A percentile compares a stretch with the other conserved stretches of the same genome.
Conservation (phyloP, 1,284 basidiomycete genomes). For the Pholiota adiposa region DNA sequence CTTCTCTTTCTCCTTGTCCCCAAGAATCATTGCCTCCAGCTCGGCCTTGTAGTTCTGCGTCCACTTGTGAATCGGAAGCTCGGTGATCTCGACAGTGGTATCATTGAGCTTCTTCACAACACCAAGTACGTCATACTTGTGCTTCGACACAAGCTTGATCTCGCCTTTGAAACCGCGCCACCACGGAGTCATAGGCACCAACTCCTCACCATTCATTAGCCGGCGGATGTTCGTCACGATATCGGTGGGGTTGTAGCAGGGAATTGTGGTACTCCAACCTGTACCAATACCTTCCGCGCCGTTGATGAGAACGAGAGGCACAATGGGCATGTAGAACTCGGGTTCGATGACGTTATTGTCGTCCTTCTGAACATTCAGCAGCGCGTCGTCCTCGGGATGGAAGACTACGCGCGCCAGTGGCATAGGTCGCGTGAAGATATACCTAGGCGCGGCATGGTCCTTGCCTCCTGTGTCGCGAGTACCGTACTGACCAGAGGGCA, state of each 20-base stretch:
- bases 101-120: constrained; percentile 81
- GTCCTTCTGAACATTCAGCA: constrained; percentile 87
- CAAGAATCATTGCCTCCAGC: constrained; percentile 77
- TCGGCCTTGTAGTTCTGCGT: constrained; percentile 92
- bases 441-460: constrained; percentile 96
- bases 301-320: constrained; percentile 92
- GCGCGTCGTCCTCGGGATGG: constrained; percentile 84
- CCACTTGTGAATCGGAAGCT: constrained; percentile 96
- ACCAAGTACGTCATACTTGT: constrained; percentile 90
- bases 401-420: constrained; percentile 82
- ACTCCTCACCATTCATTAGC: constrained; percentile 87
- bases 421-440: constrained; percentile 90
- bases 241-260: constrained; percentile 93
- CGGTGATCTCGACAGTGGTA: constrained; percentile 92
- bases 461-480: constrained; percentile 91
- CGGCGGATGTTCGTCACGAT: constrained; percentile 89
- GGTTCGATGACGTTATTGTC: constrained; percentile 93
- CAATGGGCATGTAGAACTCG: constrained; percentile 91
- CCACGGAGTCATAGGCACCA: constrained; percentile 92
- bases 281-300: constrained; percentile 99
- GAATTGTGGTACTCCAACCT: constrained; percentile 95
- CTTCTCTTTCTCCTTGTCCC: constrained; percentile 59
- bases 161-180: constrained; percentile 95
- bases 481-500: constrained; percentile 96
- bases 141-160: constrained; percentile 80